These are phyloP conservation scores for Cladosporium sp. DNA, from an alignment of 2,329 filamentous ascomycete species.

Conservation along the genomic window DNA sequence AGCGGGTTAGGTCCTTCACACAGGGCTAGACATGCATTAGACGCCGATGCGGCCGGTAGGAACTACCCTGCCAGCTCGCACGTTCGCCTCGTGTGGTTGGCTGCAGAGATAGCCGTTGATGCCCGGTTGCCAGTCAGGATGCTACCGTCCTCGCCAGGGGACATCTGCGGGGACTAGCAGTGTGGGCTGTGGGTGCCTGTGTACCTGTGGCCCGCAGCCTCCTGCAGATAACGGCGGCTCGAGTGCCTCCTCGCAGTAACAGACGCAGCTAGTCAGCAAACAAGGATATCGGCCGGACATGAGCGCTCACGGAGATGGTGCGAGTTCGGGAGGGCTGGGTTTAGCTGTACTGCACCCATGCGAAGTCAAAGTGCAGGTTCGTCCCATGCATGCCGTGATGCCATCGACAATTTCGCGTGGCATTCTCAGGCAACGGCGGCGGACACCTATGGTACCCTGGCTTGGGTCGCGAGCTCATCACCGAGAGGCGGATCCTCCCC, in stretches of 20 bases:
- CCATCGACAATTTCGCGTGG: slow-evolving; percentile 9
- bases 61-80: slow-evolving; percentile 22
- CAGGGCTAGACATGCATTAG: slow-evolving; percentile 31
- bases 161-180: slow-evolving; percentile 27
- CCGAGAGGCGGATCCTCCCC: slow-evolving; percentile 8
- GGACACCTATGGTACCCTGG: slow-evolving; percentile 1
- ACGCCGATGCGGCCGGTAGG: slow-evolving; percentile 25
- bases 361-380: slow-evolving; percentile 4
- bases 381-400: not conserved
- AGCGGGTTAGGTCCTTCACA: slow-evolving; percentile 25
- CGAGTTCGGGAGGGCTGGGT: not conserved
- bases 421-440: slow-evolving; percentile 12
- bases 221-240: slow-evolving; percentile 22
- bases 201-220: slow-evolving; percentile 23
- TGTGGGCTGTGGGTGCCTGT: slow-evolving; percentile 22
- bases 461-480: slow-evolving; percentile 7
- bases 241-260: slow-evolving; percentile 6
- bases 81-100: slow-evolving; percentile 28
- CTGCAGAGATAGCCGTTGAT: slow-evolving; percentile 27
- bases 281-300: slow-evolving; percentile 1
- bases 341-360: slow-evolving; percentile 3
- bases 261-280: slow-evolving; percentile 7
- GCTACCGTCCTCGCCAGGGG: slow-evolving; percentile 23
- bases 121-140: slow-evolving; percentile 25
- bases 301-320: not conserved